phyloP scores from a whole-genome alignment of 2,329 filamentous ascomycete species.

The Diplodia sapinea region DNA sequence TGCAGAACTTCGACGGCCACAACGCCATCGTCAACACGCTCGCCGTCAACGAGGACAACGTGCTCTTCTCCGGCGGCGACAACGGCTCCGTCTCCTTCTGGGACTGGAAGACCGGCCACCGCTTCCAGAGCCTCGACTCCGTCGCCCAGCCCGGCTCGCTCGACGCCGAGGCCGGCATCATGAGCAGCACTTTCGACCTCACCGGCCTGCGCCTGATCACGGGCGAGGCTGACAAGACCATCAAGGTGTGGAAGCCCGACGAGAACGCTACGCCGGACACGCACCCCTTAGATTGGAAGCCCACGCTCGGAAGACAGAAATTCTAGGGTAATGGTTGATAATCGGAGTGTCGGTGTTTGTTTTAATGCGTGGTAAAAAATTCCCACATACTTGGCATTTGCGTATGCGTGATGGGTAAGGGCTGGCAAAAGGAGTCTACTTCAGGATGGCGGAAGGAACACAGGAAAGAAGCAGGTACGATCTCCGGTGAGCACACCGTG shows the following conservation, averaged over 20 bases:
- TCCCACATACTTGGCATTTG: not conserved
- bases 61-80: conserved; percentile 92
- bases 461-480: not conserved
- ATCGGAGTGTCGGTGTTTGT: not conserved
- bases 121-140: conserved; percentile 88
- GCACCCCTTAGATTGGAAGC: conserved; percentile 92
- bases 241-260: conserved; percentile 97
- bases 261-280: conserved; percentile 88
- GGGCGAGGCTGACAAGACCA: conserved; percentile 93
- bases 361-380: not conserved
- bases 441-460: not conserved
- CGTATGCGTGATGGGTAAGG: not conserved
- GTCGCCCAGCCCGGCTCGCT: conserved; percentile 92
- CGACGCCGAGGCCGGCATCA: conserved; percentile 92
- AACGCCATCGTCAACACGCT: conserved; percentile 96
- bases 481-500: not conserved
- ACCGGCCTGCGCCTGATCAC: conserved; percentile 89
- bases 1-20: conserved; percentile 98
- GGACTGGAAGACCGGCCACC: conserved; percentile 97
- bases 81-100: conserved; percentile 97
- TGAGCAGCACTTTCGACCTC: conserved; percentile 90
- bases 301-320: conserved; percentile 63
- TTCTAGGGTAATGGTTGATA: not conserved
- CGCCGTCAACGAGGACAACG: conserved; percentile 91
- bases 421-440: not conserved